Conservation (phyloP, 2,329 filamentous ascomycete species). For the Fusarium anguioides region DNA sequence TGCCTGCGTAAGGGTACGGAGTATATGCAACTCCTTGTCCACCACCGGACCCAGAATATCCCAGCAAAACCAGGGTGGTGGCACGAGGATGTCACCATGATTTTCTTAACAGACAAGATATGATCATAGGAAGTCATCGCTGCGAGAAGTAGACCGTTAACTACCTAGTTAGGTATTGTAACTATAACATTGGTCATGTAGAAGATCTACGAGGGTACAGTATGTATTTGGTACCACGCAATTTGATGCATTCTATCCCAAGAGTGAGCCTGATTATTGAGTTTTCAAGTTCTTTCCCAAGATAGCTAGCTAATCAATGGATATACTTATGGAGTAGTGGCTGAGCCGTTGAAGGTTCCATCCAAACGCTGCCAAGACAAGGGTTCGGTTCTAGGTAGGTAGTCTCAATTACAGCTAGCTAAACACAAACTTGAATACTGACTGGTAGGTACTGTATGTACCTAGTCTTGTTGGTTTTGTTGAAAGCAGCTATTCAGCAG, state of each 20-base stretch:
- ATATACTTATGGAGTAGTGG: slow-evolving; percentile 11
- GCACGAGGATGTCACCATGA: background rate
- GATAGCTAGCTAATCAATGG: too few relatives aligned
- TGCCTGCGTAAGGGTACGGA: too few relatives aligned
- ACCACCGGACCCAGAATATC: background rate
- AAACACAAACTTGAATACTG: background rate
- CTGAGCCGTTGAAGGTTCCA: slow-evolving; percentile 21
- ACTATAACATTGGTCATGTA: too few relatives aligned
- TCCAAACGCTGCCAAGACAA: slow-evolving; percentile 21
- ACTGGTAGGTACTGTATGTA: background rate
- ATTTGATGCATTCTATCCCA: too few relatives aligned
- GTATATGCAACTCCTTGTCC: background rate
- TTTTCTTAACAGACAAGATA: background rate
- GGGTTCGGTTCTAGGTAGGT: slow-evolving; percentile 4
- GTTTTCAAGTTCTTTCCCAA: too few relatives aligned
- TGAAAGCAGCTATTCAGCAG: background rate
- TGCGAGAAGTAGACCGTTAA: background rate
- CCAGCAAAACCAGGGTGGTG: background rate
- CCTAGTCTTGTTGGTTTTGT: background rate
- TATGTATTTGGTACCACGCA: too few relatives aligned
- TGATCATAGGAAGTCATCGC: too few relatives aligned
- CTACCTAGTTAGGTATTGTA: too few relatives aligned
- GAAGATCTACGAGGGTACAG: too few relatives aligned
- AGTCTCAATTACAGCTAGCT: slow-evolving; percentile 7
- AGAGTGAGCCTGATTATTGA: too few relatives aligned